Base-by-base conservation (phyloP, 2,329 filamentous ascomycete species). In the Xylariaceae sp. region DNA sequence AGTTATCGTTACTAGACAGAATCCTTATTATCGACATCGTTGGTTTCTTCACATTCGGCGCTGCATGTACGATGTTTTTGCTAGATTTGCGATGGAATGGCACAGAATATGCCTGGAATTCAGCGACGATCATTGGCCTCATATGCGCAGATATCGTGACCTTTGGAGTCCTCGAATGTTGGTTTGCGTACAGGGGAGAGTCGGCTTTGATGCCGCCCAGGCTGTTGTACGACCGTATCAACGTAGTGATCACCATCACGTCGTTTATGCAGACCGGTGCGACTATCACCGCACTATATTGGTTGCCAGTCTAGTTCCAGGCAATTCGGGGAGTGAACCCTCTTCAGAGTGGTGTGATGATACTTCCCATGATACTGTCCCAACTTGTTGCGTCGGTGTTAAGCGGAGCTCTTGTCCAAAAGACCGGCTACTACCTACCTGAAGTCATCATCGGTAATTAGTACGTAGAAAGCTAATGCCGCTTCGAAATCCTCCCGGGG, bases 51-150 rank as follows among this genome's bases (percentile, higher is more conserved):
- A 48, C 67, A 20, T 65, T 72, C 45, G 61, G 66, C 20, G 61
- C 57, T 2, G 63, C 74, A 1, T 73, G 77, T 14, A 65, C 78
- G 23, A 78, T 76, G 62, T 72, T 81, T 7, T 63, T 81, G 1
- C 65, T 81, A 12, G 79, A 77, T 4, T 65, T 82, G 7, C 74
- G 80, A 57, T 80, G 73, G 71, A 75, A 74, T 23, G 75, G 74
- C 7, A 70, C 65, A 12, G 62, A 67, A n/a, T 70, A 72, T 37
- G n/a, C 68, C 0, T 79, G 77, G 77, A 63, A 64, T 21, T 65
- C 63, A 16, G 57, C 67, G 9, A 65, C 63, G 7, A 69, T 77
- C 37, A 71, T 78, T 32, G 74, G 69, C 1, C 69, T 77, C 1
- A 64, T 79, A 23, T 70, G 73, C 32, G 65, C 70, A 9, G 72